Base-by-base conservation (phyloP, 805 yeast genomes). In the Suhomyces tanzawaensis region DNA sequence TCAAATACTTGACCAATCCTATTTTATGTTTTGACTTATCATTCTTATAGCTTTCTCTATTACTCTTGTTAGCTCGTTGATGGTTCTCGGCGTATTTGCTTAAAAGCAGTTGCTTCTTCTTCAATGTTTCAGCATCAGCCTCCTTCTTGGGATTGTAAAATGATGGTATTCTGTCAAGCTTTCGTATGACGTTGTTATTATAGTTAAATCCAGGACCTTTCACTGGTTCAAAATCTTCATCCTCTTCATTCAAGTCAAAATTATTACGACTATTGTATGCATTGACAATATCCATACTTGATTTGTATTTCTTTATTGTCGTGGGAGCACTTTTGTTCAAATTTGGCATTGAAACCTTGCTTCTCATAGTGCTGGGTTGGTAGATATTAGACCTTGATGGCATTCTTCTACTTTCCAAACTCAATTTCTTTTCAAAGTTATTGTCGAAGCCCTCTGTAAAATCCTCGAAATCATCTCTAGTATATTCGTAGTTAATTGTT, bases 101-200 rank as follows among this genome's bases (percentile, higher is more conserved):
- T 5, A 65, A 53, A 12, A 64, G 48, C 34, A 54, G 53, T 25
- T 57, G 53, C 36, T 64, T 66, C 18, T 36, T 39, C 18, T 19
- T 22, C 17, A 29, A 15, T 6, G 29, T 29, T 18, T 34, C 39
- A 6, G 32, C 3, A 15, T 37, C 40, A 31, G 18, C 19, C 8
- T 14, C 25, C 6, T 24, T 24, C 25, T 41, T 34, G 15, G 34
- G 48, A 33, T 51, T 45, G 42, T 65, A 64, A 42, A 69, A 69
- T 0, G 72, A 66, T 0, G 74, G 73, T 34, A 69, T 69, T 23
- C 74, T 45, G 39, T 65, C 69, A 29, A 69, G 47, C 42, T 63
- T 66, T 24, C 57, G 44, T 19, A 65, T 64, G 24, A 69, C 55
- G 36, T 56, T 55, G 40, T 64, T 60, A 36, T 58, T 60, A 38